These are phyloP conservation scores for Bipolaris gigantea DNA, from an alignment of 2,329 filamentous ascomycete genomes.

Conservation along the genomic window DNA sequence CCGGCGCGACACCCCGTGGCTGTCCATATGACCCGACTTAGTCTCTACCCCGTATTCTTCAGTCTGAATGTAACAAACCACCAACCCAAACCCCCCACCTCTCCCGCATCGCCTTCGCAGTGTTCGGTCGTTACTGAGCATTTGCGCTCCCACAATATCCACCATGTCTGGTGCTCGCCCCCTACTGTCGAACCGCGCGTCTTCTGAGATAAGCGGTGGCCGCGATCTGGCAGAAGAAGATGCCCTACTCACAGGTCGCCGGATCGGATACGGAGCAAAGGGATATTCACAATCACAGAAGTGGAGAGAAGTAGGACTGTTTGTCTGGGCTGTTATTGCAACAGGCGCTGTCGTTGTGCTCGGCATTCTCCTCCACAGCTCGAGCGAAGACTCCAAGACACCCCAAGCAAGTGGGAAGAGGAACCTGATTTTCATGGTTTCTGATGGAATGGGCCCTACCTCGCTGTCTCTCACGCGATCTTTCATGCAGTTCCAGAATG, in stretches of 20 bases:
- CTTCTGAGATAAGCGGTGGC: conserved; percentile 60
- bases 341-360: conserved; percentile 78
- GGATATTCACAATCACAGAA: conserved; percentile 51
- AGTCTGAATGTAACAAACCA: conserved; percentile 1
- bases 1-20: conserved; percentile 15
- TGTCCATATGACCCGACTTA: not conserved
- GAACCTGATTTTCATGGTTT: conserved; percentile 98
- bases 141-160: not conserved
- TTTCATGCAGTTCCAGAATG: conserved; percentile 77
- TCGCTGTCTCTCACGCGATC: conserved; percentile 83
- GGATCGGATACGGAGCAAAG: conserved; percentile 28
- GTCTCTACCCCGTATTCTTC: not conserved
- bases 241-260: conserved; percentile 62
- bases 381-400: conserved; percentile 39
- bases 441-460: conserved; percentile 96
- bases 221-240: conserved; percentile 64
- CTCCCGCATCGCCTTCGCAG: conserved; percentile 13
- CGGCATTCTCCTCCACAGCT: conserved; percentile 75
- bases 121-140: not conserved
- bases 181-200: conserved; percentile 57
- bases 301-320: conserved; percentile 75
- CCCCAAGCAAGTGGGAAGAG: conserved; percentile 65
- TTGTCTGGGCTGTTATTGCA: conserved; percentile 80
- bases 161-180: conserved; percentile 53
- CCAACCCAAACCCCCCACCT: too few species aligned